Evolutionary conservation across 163 green algal genomes (phyloP), one percentile per base, ranked within the genome.

Genomic region (Scenedesmus sp.): DNA sequence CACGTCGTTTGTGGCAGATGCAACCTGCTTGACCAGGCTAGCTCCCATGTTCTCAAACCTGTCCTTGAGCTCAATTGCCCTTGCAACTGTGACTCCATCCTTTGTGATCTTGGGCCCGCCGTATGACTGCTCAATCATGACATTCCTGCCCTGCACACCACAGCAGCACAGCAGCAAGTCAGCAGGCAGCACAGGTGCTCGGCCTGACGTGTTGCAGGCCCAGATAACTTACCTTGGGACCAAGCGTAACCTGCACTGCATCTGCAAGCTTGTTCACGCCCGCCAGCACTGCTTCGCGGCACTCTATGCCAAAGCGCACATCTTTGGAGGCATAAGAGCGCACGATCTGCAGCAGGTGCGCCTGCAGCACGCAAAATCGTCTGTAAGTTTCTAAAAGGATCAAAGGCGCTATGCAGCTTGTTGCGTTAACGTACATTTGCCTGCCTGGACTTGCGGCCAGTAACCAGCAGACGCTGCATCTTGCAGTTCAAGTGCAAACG

Each of bases 51-150:
- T 99, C 89, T 99, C 96, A 90, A 98, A 98, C 91, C 93, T 97
- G 95, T 99, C 98, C 93, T 98, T 98, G 82, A 99, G 98, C 95
- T 99, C 98, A 37, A 99, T 99, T 49, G 96, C 95, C 94, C 98
- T 99, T 51, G 98, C 98, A 56, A 99, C 98, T 0, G 98, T 99
- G 22, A 99, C 98, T 86, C 98, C 98, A 90, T 99, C 98, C 95
- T 99, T 99, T 61, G 98, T 99, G 90, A 99, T 99, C 93, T 99
- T 99, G 26, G 98, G 98, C 1, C 94, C 95, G 37, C 98, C 98
- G 82, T 99, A 99, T 0, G 95, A 33, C 93, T 99, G 98, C 94
- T 99, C 98, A 83, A 99, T 99, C 91, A 99, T 98, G 18, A 99
- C 98, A 90, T 99, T 99, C 81, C 98, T 96, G 43, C 98, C 98